Evolutionary conservation across 164 flowering plant species (phyloP), one percentile per base, ranked within the genome.

Genomic region (Macadamia tetraphylla): DNA sequence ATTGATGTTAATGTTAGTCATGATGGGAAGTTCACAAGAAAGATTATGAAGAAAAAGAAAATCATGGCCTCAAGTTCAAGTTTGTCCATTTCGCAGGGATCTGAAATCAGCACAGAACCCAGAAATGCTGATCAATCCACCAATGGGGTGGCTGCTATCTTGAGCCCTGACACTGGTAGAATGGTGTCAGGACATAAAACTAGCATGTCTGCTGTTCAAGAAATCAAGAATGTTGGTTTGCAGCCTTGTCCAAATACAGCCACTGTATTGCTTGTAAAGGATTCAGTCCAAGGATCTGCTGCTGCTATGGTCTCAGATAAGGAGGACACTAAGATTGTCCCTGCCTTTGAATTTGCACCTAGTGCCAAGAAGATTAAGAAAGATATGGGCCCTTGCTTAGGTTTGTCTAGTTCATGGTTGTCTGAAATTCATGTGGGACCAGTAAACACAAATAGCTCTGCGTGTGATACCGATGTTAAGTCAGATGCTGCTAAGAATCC

Each of bases 41-140:
- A 68, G 68, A 48, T 56, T 70, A 64, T 40, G 9, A 85, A 75
- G 77, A 83, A 78, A 74, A 81, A 74, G 73, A 78, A 68, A 66
- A 75, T 63, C 46, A 32, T 30, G 64, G 73, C 60, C n/a, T 58
- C 79, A 72, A 29, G 8, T 40, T 42, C 55, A 0, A 17, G 18
- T 58, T 61, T 30, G 53, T 65, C 73, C 23, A 58, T 29, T 66
- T 58, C 69, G 23, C 60, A 67, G 40, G 14, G 46, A 66, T 9
- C 63, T 43, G 67, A 67, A 35, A 35, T 35, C 40, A 2, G 40
- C 40, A 35, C 3, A 35, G 40, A 35, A 35, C 5, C 40, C 3
- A 35, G 3, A 35, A 35, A 35, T 35, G 40, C 23, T 23, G 23
- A 23, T 23, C 23, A 23, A 23, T 23, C 23, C 23, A 23, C 23